Percentiles rank a stretch among this genome's conserved stretches.
These are phyloP conservation scores for Conringia planisiliqua DNA, from an alignment of 345 rosid species.

Conservation along the genomic window DNA sequence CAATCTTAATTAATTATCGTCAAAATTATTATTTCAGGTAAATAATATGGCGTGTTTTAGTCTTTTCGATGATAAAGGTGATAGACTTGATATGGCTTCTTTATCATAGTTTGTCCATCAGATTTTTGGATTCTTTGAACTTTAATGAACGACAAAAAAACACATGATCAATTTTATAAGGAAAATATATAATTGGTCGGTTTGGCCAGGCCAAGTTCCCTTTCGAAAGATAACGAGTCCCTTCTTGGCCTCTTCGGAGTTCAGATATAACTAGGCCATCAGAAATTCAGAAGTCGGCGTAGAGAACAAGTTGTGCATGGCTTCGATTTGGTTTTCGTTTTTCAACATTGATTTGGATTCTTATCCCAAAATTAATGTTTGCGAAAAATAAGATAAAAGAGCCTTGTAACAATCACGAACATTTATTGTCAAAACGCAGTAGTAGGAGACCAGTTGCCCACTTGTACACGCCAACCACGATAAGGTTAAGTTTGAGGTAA, in stretches of 20 bases:
- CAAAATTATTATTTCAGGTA: not conserved
- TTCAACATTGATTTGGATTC: not conserved
- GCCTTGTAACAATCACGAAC: not conserved
- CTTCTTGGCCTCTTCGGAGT: not conserved
- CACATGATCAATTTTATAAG: not conserved
- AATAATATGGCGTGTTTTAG: not conserved
- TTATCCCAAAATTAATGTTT: not conserved
- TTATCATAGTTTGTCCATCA: not conserved
- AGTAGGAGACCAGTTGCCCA: constrained; percentile 34
- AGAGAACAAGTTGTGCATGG: not conserved
- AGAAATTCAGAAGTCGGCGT: not conserved
- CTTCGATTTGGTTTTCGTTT: not conserved
- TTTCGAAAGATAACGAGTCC: not conserved
- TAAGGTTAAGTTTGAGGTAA: constrained; percentile 4
- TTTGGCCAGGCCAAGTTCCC: not conserved
- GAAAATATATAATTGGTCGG: not conserved
- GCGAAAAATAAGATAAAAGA: not conserved
- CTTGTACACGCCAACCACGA: constrained; percentile 33
- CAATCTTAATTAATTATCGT: not conserved
- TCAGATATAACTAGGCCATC: not conserved
- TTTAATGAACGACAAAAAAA: not conserved
- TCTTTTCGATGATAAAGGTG: too few relatives aligned
- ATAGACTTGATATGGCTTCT: not conserved
- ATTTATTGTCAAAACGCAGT: constrained; percentile 32
- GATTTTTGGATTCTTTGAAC: not conserved